phyloP scores from a whole-genome alignment of 345 rosid species.

The Aurinia saxatilis region DNA sequence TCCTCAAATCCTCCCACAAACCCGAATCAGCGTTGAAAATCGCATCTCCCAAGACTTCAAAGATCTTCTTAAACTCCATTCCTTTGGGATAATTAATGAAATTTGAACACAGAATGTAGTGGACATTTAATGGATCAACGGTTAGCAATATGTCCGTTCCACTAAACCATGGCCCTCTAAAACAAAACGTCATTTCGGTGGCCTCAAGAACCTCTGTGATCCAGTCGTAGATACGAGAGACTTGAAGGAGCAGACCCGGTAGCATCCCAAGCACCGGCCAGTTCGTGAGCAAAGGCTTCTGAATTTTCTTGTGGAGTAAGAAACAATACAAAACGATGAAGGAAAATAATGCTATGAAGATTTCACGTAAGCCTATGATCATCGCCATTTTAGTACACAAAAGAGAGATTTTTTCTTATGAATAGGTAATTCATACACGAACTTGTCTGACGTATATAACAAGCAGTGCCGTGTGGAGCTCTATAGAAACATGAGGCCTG shows the following conservation, averaged over 20 bases:
- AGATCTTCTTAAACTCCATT: conserved; percentile 19
- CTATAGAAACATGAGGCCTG: no score
- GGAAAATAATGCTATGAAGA: background rate
- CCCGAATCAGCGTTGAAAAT: conserved; percentile 30
- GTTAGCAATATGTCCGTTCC: conserved; percentile 18
- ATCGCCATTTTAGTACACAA: background rate
- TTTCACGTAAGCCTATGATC: background rate
- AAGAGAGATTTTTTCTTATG: no score
- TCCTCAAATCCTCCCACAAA: conserved; percentile 23
- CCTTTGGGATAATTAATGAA: conserved; percentile 30
- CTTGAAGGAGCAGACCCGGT: conserved; percentile 2
- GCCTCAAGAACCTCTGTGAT: conserved; percentile 2
- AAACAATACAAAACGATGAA: background rate
- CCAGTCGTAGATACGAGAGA: conserved; percentile 14
- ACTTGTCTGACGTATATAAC: no score
- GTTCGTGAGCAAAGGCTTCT: background rate
- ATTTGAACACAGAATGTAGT: conserved; percentile 19
- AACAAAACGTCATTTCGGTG: conserved; percentile 8
- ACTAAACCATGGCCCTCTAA: conserved; percentile 23
- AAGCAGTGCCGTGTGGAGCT: no score
- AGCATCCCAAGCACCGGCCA: conserved; percentile 26
- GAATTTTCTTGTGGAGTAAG: conserved; percentile 3
- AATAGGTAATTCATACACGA: no score
- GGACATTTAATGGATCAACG: conserved; percentile 24
- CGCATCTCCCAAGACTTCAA: conserved; percentile 25